Base-by-base conservation (phyloP, 176 grass and related monocot species). In the Musa itinerans region DNA sequence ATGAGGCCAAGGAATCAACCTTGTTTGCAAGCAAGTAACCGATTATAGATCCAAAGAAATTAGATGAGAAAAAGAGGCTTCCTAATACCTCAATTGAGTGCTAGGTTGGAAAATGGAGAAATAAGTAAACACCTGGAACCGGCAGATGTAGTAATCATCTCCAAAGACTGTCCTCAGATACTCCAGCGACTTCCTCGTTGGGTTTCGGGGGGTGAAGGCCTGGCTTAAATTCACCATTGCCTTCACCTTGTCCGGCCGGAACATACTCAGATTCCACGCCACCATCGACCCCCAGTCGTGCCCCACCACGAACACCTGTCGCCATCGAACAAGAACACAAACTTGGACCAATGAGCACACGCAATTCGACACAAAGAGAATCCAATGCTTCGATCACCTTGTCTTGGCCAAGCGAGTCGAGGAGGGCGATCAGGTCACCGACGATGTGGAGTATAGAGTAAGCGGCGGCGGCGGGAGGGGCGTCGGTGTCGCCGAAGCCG, bases 161-260 rank as follows among this genome's bases (percentile, higher is more conserved):
- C 72, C 72, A 19, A 56, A 57, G 53, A 21, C 22, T 2, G 72
- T 9, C 14, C 14, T 55, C 8, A 74, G 52, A 14, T 55, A 29
- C 72, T 54, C 23, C 10, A 74, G 13, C 11, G 72, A 10, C 72
- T 29, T 74, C 72, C 52, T 55, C 23, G 4, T 17, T 29, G 72
- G 72, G 50, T 57, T 74, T 22, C 72, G 21, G 19, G 72, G 72
- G 22, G 53, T 55, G 22, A 74, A 74, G 11, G 4, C 72, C 22
- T 54, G 48, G 50, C 72, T 74, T 29, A 74, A 12, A 17, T 11
- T 74, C 21, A 74, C 72, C 72, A 74, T 55, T 8, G 53, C 52
- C 52, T 57, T 74, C 72, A 74, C 72, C 72, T 74, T 74, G 53
- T 74, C 72, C 12, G 72, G 72, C 72, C 72, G 53, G 13, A 74